Percentiles rank a stretch among this genome's conserved stretches.
phyloP scores from a whole-genome alignment of 2,329 filamentous ascomycete genomes.

The Ophiostoma tasmaniense region DNA sequence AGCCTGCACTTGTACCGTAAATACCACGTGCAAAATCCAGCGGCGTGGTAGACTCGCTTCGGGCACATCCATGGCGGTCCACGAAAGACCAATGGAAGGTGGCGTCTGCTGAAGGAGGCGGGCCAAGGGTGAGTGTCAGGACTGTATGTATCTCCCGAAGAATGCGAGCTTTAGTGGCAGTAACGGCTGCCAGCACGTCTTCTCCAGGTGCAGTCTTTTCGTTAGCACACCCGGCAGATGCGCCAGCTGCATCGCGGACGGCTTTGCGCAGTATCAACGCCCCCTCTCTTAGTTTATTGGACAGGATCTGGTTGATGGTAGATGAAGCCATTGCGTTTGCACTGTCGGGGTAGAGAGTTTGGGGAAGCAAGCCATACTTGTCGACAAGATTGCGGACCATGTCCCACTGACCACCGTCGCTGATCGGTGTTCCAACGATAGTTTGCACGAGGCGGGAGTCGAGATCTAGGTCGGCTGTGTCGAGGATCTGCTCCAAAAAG shows the following conservation, averaged over 20 bases:
- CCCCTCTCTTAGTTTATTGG: constrained; percentile 80
- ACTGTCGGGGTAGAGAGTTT: constrained; percentile 70
- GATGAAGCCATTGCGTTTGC: constrained; percentile 67
- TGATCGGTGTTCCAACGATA: constrained; percentile 58
- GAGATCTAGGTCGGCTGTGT: constrained; percentile 61
- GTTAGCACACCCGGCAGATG: constrained; percentile 24
- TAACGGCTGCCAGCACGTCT: constrained; percentile 32
- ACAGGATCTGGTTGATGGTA: constrained; percentile 64
- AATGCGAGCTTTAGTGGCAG: constrained; percentile 59
- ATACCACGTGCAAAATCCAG: constrained; percentile 63
- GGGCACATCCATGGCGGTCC: constrained; percentile 58
- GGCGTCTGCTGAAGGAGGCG: constrained; percentile 59
- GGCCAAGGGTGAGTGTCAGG: constrained; percentile 73
- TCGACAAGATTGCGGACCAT: constrained; percentile 80
- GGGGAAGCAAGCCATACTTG: constrained; percentile 84
- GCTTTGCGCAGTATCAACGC: constrained; percentile 62
- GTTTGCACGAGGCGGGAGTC: constrained; percentile 65
- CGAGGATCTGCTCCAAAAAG: constrained; percentile 76
- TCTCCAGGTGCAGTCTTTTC: constrained; percentile 1
- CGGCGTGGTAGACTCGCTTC: constrained; percentile 57
- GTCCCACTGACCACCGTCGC: constrained; percentile 84
- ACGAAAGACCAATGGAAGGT: constrained; percentile 75
- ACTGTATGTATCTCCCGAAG: constrained; percentile 72
- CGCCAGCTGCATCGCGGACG: neutral
- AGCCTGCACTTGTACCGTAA: constrained; percentile 38